Conservation (phyloP, 441 rosid species). For the Eruca vesicaria region DNA sequence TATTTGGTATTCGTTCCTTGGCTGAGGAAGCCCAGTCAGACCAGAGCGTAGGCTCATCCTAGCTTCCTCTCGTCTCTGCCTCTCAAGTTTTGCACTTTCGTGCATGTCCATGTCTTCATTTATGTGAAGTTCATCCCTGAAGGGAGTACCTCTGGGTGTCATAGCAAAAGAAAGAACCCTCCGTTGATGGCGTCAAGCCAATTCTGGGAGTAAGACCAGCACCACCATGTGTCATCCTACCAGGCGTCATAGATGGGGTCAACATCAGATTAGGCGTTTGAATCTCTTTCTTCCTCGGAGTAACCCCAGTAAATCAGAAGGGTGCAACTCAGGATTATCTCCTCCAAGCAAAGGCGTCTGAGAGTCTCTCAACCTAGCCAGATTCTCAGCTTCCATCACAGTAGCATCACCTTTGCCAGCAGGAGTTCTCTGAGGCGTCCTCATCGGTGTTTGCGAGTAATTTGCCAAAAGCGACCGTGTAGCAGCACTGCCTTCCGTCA, state of each 20-base stretch:
- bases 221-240: conserved; percentile 76
- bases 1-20: conserved; percentile 92
- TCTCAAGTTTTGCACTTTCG: conserved; percentile 78
- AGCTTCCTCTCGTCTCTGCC: conserved; percentile 72
- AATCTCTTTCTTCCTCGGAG: conserved; percentile 82
- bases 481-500: too few relatives aligned
- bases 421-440: too few relatives aligned
- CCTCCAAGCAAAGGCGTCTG: conserved; percentile 98
- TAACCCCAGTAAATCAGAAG: conserved; percentile 99
- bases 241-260: conserved; percentile 82
- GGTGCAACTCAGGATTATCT: conserved; percentile 97
- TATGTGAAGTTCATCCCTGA: conserved; percentile 94
- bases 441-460: too few relatives aligned
- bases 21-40: conserved; percentile 80
- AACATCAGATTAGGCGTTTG: conserved; percentile 93
- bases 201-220: conserved; percentile 79
- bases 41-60: conserved; percentile 79
- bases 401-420: conserved; percentile 96
- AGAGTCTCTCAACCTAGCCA: conserved; percentile 93
- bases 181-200: conserved; percentile 92
- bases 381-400: conserved; percentile 99
- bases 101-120: conserved; percentile 92
- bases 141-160: conserved; percentile 89
- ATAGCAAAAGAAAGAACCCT: conserved; percentile 70
- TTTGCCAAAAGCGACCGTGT: too few relatives aligned